phyloP scores from a whole-genome alignment of 2,329 filamentous ascomycete species.

The Periconia sp. region DNA sequence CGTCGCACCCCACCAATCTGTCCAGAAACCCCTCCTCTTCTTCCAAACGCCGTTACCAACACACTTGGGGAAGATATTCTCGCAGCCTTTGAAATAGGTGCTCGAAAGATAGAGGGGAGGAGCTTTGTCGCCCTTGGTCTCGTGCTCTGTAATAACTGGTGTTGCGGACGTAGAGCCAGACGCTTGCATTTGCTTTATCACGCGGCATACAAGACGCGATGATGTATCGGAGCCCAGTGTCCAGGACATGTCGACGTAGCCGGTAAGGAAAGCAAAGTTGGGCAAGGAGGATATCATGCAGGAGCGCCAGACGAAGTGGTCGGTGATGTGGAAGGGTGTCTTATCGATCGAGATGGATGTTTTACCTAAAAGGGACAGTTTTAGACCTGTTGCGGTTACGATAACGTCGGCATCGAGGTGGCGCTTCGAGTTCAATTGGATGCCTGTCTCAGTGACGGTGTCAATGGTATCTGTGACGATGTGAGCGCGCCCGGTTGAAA shows the following conservation, averaged over 20 bases:
- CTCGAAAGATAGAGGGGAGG: conserved; percentile 51
- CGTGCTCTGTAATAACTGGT: conserved; percentile 46
- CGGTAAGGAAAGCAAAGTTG: conserved; percentile 60
- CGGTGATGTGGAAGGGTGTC: conserved; percentile 45
- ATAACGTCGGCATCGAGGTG: conserved; percentile 62
- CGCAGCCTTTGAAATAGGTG: conserved; percentile 54
- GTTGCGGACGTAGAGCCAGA: conserved; percentile 47
- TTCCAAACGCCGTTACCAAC: conserved; percentile 49
- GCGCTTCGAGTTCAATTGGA: conserved; percentile 51
- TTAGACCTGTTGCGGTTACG: conserved; percentile 66
- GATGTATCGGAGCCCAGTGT: conserved; percentile 62
- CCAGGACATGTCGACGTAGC: conserved; percentile 65
- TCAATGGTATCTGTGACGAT: conserved; percentile 60
- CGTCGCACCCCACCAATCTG: conserved; percentile 47
- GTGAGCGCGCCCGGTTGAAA: conserved; percentile 54
- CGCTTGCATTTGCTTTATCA: conserved; percentile 55
- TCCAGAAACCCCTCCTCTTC: conserved; percentile 47
- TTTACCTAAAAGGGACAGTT: conserved; percentile 57
- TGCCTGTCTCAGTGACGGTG: conserved; percentile 51
- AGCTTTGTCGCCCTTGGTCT: conserved; percentile 42
- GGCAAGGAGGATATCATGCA: conserved; percentile 65
- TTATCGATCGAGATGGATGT: conserved; percentile 57
- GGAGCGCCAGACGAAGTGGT: conserved; percentile 62
- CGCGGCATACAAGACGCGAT: conserved; percentile 51
- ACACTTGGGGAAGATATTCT: conserved; percentile 49